Percentiles rank a stretch among this genome's conserved stretches.
phyloP scores from a whole-genome alignment of 2,329 filamentous ascomycete species.

The Penicillium nordicum region DNA sequence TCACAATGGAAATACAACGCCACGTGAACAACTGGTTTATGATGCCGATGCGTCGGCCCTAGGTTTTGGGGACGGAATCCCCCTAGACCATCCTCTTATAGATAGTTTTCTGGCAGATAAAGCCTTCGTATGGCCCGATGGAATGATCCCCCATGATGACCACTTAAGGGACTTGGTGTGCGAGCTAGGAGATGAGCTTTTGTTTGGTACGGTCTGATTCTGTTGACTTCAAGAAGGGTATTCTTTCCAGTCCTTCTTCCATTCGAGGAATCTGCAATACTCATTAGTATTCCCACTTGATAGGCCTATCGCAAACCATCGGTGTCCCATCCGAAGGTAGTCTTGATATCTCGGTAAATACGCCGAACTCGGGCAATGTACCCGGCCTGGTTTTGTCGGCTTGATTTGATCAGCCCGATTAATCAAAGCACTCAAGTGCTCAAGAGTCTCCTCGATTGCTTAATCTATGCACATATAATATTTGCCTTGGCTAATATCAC shows the following conservation, averaged over 20 bases:
- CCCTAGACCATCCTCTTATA: slow-evolving; percentile 14
- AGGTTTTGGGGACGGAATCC: slow-evolving; percentile 1
- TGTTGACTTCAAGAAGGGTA: background rate
- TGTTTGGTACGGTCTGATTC: background rate
- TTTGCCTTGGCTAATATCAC: background rate
- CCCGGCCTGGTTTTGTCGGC: background rate
- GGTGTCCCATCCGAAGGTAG: background rate
- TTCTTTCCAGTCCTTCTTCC: background rate
- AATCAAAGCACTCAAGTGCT: background rate
- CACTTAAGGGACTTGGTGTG: slow-evolving; percentile 7
- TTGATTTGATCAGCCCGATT: background rate
- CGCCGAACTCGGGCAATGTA: background rate
- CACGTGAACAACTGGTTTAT: background rate
- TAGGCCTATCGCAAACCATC: background rate
- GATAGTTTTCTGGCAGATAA: slow-evolving; percentile 16
- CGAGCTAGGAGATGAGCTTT: slow-evolving; percentile 13
- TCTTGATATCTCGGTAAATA: background rate
- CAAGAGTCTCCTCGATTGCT: background rate
- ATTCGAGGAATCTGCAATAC: background rate
- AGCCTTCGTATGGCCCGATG: slow-evolving; percentile 7
- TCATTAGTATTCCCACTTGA: background rate
- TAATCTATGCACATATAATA: background rate
- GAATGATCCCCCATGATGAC: slow-evolving; percentile 10
- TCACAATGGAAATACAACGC: background rate
- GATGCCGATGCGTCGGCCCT: background rate